phyloP scores from a whole-genome alignment of 179 eudicot species.

The Silene vulgaris region DNA sequence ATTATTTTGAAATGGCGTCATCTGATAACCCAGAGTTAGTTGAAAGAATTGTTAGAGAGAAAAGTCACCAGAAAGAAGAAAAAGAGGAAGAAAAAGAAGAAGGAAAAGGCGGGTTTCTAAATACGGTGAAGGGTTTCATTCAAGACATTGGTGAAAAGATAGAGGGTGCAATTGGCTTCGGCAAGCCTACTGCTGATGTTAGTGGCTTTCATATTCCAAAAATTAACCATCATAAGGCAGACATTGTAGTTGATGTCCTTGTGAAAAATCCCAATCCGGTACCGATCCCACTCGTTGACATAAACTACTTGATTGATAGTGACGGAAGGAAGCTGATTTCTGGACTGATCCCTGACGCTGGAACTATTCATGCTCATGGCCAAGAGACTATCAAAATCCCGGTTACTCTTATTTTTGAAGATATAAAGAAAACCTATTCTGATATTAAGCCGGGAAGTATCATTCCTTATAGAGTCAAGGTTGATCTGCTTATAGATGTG shows the following conservation, averaged over 20 bases:
- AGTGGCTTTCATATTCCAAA: conserved; percentile 60
- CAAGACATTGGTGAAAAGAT: conserved; percentile 89
- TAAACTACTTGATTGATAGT: conserved; percentile 76
- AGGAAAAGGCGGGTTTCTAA: conserved; percentile 56
- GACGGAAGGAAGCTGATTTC: conserved; percentile 84
- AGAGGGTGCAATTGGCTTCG: conserved; percentile 74
- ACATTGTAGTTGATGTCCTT: conserved; percentile 70
- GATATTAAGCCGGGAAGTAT: conserved; percentile 87
- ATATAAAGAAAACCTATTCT: conserved; percentile 63
- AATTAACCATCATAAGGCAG: conserved; percentile 68
- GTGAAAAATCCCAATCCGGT: conserved; percentile 82
- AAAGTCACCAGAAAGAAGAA: conserved; percentile 34
- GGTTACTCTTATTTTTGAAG: conserved; percentile 54
- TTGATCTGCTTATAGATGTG: conserved; percentile 78
- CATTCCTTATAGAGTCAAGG: conserved; percentile 72
- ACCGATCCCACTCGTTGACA: conserved; percentile 87
- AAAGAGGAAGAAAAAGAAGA: conserved; percentile 50
- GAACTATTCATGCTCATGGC: conserved; percentile 88
- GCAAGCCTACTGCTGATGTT: conserved; percentile 90
- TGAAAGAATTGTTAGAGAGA: conserved; percentile 44
- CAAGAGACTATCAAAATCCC: conserved; percentile 90
- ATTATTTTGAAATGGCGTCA: conserved; percentile 53
- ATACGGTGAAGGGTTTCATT: conserved; percentile 68
- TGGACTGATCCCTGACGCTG: conserved; percentile 88
- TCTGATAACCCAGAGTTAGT: conserved; percentile 57